Conservation (phyloP, 768 basidiomycete species). For the Mycena galopus region DNA sequence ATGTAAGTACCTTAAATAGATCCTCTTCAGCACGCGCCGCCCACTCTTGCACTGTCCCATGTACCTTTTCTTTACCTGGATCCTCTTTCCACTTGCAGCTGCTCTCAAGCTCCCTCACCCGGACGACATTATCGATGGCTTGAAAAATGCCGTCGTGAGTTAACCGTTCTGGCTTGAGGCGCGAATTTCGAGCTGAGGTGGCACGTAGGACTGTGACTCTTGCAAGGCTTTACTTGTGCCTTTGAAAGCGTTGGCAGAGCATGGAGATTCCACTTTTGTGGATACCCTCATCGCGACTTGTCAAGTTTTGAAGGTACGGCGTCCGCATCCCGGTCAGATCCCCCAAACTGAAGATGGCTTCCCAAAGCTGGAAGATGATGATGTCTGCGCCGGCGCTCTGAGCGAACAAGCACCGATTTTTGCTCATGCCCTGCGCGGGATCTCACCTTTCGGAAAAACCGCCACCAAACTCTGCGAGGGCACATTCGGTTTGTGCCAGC, state of each 20-base stretch:
- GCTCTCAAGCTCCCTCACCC: background rate
- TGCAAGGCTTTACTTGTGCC: slow-evolving; percentile 66
- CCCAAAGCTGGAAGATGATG: slow-evolving; percentile 62
- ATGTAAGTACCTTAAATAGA: background rate
- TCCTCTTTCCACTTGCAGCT: slow-evolving; percentile 5
- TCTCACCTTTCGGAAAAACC: slow-evolving; percentile 60
- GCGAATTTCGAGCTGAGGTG: too few species aligned
- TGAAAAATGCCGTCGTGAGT: slow-evolving; percentile 59
- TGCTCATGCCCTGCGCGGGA: slow-evolving; percentile 66
- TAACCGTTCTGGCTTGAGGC: too few species aligned
- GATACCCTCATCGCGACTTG: slow-evolving; percentile 59
- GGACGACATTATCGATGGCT: slow-evolving; percentile 53
- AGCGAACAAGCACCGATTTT: slow-evolving; percentile 67
- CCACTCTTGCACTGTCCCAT: background rate
- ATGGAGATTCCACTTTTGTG: slow-evolving; percentile 64
- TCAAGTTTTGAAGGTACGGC: slow-evolving; percentile 53
- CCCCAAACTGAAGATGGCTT: background rate
- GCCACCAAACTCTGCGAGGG: slow-evolving; percentile 69
- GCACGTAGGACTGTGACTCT: slow-evolving; percentile 63
- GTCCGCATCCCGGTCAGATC: background rate
- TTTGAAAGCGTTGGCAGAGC: slow-evolving; percentile 58
- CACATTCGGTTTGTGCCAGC: slow-evolving; percentile 66
- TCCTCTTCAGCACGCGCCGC: background rate
- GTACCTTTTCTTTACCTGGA: background rate
- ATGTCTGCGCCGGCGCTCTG: slow-evolving; percentile 70